A percentile compares a stretch with the other conserved stretches of the same genome.
These are phyloP conservation scores for Sporothrix pallida DNA, from an alignment of 2,329 filamentous ascomycete species.

Conservation along the genomic window DNA sequence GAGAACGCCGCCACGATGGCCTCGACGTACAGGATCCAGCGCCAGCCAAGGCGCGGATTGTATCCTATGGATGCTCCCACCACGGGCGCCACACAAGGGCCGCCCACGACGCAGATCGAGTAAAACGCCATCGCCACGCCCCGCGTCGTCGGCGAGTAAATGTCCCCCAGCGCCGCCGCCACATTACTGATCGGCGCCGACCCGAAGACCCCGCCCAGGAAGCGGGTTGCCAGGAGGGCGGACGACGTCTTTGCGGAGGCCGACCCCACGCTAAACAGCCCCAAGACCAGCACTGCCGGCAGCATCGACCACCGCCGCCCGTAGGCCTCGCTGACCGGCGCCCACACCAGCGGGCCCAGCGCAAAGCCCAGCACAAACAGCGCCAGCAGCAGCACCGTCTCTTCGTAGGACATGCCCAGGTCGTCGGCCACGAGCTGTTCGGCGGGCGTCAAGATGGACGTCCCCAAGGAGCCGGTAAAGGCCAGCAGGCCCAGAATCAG, in stretches of 20 bases:
- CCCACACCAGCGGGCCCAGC: slow-evolving; percentile 50
- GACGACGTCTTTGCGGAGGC: slow-evolving; percentile 54
- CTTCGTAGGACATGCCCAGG: slow-evolving; percentile 50
- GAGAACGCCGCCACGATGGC: slow-evolving; percentile 39
- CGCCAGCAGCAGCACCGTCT: slow-evolving; percentile 52
- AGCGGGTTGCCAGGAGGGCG: slow-evolving; percentile 68
- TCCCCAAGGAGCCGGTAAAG: slow-evolving; percentile 56
- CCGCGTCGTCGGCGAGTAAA: slow-evolving; percentile 61
- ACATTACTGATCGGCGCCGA: slow-evolving; percentile 68
- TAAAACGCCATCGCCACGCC: slow-evolving; percentile 59
- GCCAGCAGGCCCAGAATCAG: slow-evolving; percentile 57
- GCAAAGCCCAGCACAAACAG: slow-evolving; percentile 53
- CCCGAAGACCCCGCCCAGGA: slow-evolving; percentile 68
- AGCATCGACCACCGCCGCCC: slow-evolving; percentile 53
- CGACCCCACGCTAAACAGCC: slow-evolving; percentile 54
- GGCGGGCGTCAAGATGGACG: slow-evolving; percentile 57
- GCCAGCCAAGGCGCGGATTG: slow-evolving; percentile 41
- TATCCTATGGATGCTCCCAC: slow-evolving; percentile 49
- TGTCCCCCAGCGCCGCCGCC: slow-evolving; percentile 67
- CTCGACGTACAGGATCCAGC: slow-evolving; percentile 43
- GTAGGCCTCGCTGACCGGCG: slow-evolving; percentile 52
- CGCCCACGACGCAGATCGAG: slow-evolving; percentile 47
- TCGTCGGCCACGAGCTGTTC: slow-evolving; percentile 46
- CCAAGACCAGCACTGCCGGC: slow-evolving; percentile 50
- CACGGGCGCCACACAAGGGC: slow-evolving; percentile 51